Base-by-base conservation (phyloP, 306 rosid genomes). In the Acacia acuminata region DNA sequence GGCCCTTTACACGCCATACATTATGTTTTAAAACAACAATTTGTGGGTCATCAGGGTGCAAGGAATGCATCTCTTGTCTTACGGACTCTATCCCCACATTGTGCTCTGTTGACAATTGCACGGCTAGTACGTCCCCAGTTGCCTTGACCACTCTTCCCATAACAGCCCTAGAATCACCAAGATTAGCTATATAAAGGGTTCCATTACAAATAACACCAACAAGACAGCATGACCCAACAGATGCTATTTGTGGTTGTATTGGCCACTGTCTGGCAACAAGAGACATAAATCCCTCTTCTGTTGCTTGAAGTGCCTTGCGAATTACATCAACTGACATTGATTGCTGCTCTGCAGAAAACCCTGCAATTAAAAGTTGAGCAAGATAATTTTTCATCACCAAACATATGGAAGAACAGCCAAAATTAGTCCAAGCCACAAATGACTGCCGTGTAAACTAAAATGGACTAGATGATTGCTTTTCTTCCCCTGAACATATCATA, bases 1-100 rank as follows among this genome's bases (percentile, higher is more conserved):
- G 78, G 79, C 96, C 96, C 83, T 91, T 91, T n/a, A 91, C 96
- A 55, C 96, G 90, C 96, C 96, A 91, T 22, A 91, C 96, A 14
- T 91, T 91, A 86, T 91, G 96, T 82, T 85, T 91, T 83, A 91
- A 82, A 69, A 91, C 93, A 65, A 91, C 96, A 73, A 91, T 78
- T 22, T 88, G 88, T 7, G 93, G 69, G 82, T 91, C 96, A 38
- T 91, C 92, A 4, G 96, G 96, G 81, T 91, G 96, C 87, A 85
- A 32, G 67, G 96, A 83, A 36, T 88, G 96, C 88, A 91, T 77
- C 89, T 91, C 96, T 81, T 86, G 92, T 81, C 96, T 85, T 60
- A 85, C 92, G 14, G 96, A 86, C 71, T 91, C 93, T 66, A 89
- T 83, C 69, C 81, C 75, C 9, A 85, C 96, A 85, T 91, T 91